These are phyloP conservation scores for Gryganskiella cystojenkinii DNA, from an alignment of 192 early-diverging fungal species.

Conservation along the genomic window DNA sequence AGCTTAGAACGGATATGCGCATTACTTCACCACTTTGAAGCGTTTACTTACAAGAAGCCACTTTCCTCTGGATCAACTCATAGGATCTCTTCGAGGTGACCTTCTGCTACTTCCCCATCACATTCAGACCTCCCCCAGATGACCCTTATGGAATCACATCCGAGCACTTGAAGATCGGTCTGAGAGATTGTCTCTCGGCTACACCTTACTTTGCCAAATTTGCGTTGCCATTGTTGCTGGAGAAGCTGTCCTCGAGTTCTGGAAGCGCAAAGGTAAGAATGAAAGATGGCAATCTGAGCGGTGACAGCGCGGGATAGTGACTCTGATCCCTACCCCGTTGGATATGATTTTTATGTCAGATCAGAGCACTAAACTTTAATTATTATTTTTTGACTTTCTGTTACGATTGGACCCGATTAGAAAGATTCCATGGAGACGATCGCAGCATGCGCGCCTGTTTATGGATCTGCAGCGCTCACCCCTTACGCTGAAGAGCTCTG, in stretches of 20 bases:
- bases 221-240: slow-evolving; percentile 89
- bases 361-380: slow-evolving; percentile 31
- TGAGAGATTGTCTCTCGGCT: slow-evolving; percentile 82
- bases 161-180: slow-evolving; percentile 85
- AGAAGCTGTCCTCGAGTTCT: slow-evolving; percentile 90
- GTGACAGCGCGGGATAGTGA: too few relatives aligned
- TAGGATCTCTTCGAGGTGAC: slow-evolving; percentile 95
- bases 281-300: too few relatives aligned
- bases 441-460: slow-evolving; percentile 79
- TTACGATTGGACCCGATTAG: slow-evolving; percentile 52
- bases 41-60: slow-evolving; percentile 2
- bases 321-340: too few relatives aligned
- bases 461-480: slow-evolving; percentile 73
- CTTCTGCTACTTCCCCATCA: slow-evolving; percentile 99
- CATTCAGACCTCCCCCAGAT: slow-evolving; percentile 94
- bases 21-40: background rate
- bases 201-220: slow-evolving; percentile 82
- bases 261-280: slow-evolving; percentile 83
- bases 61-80: background rate
- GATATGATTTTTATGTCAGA: slow-evolving; percentile 5
- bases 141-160: slow-evolving; percentile 96
- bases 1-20: too few relatives aligned
- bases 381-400: slow-evolving; percentile 19
- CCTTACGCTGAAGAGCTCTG: slow-evolving; percentile 80
- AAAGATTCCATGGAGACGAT: slow-evolving; percentile 94